Evolutionary conservation across 176 grass and related monocot genomes (phyloP).

Genomic region (Eremochloa ophiuroides): DNA sequence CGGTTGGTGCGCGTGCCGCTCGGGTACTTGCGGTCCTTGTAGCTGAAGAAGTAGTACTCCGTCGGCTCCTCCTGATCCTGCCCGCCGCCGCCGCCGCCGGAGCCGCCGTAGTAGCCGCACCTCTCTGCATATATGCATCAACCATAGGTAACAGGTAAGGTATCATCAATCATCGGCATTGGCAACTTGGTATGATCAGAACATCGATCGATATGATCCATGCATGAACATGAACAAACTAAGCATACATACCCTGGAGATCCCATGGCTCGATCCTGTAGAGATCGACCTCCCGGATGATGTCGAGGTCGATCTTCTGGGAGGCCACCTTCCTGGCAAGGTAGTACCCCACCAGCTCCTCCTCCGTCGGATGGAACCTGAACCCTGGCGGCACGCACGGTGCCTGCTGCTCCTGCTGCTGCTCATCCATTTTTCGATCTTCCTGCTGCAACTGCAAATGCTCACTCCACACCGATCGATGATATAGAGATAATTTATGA

Average conservation of each 20-base stretch:
- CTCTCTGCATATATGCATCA: conserved; percentile 36
- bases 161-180: too few species aligned
- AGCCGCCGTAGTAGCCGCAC: conserved; percentile 34
- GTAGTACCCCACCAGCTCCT: conserved; percentile 95
- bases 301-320: conserved; percentile 87
- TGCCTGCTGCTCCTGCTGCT: conserved; percentile 4
- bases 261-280: conserved; percentile 99
- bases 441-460: too few species aligned
- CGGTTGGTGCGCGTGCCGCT: conserved; percentile 93
- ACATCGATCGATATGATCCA: too few species aligned
- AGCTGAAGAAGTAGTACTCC: conserved; percentile 98
- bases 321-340: conserved; percentile 79
- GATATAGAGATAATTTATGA: too few species aligned
- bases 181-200: too few species aligned
- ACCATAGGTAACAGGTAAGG: too few species aligned
- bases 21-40: conserved; percentile 95
- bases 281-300: conserved; percentile 89
- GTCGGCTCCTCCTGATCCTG: conserved; percentile 45
- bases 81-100: conserved; percentile 5
- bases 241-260: conserved; percentile 58
- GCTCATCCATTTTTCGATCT: too few species aligned
- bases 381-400: conserved; percentile 85
- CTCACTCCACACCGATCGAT: too few species aligned
- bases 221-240: too few species aligned
- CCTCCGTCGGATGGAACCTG: conserved; percentile 97